Evolutionary conservation across 345 rosid genomes (phyloP), one percentile per base, ranked within the genome.

Genomic region (Turritis glabra): DNA sequence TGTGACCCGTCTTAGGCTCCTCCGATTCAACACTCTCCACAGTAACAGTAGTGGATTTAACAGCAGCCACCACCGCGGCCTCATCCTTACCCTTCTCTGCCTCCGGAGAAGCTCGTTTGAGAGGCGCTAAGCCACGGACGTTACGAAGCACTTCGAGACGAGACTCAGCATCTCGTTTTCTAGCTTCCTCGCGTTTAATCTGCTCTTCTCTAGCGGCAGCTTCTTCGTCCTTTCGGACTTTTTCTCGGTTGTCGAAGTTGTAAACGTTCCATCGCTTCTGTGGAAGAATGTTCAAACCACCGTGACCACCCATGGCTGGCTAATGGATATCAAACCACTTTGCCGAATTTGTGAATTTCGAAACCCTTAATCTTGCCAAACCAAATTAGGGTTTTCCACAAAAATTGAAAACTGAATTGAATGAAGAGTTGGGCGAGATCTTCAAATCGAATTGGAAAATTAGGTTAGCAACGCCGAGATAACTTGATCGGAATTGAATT

Each of bases 211-310:
- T 92, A 0, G 99, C 97, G 0, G 96, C 97, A 0, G 90, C 97
- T 78, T 92, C 99, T 74, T 95, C 96, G 37, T 95, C 97, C 40
- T 72, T 77, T 21, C 85, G 81, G 47, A 95, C 97, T 78, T 92
- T 95, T 75, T 92, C 97, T 76, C 91, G 75, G 64, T 95, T 95
- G 14, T 95, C 97, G 32, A 57, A 88, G 22, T 88, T 95, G 84
- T 89, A 95, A 5, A 92, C 97, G 72, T 90, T 95, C 99, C 97
- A 95, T 19, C 90, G 80, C 87, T 95, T 95, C 77, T 92, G 97
- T 5, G 99, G 99, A 12, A 92, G 93, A 56, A 92, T 95, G 63
- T 95, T 95, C 47, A 95, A 82, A 62, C 97, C 97, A 13, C 97
- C 97, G 79, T 94, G 97, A 6, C 98, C 97, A 63, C 99, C 99